A percentile compares a stretch with the other conserved stretches of the same genome.
Evolutionary conservation across 129 eudicot species (phyloP).

Genomic region (Flaveria robusta): DNA sequence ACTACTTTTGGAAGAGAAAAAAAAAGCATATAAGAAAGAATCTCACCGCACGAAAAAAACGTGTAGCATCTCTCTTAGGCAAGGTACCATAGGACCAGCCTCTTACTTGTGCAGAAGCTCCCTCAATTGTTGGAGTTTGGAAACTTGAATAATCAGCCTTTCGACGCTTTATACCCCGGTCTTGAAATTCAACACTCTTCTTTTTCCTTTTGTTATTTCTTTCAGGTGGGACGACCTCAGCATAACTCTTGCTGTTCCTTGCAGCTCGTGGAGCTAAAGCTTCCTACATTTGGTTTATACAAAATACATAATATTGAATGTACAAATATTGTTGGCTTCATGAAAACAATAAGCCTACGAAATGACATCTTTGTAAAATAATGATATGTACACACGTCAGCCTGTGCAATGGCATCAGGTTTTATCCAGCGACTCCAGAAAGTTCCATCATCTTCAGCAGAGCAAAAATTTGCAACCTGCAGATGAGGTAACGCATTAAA

Average conservation of each 20-base stretch:
- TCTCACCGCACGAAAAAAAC: conserved; percentile 85
- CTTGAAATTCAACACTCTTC: conserved; percentile 63
- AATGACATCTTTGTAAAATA: background rate
- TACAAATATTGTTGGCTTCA: conserved; percentile 14
- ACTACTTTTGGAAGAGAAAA: background rate
- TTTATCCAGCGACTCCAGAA: conserved; percentile 99
- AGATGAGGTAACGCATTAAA: conserved; percentile 25
- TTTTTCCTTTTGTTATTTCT: conserved; percentile 77
- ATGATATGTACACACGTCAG: conserved; percentile 54
- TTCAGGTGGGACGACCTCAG: conserved; percentile 64
- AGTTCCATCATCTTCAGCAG: conserved; percentile 94
- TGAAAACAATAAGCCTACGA: conserved; percentile 7
- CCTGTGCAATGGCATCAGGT: conserved; percentile 84
- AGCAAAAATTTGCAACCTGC: conserved; percentile 91
- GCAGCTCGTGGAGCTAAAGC: conserved; percentile 98
- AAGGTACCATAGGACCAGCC: conserved; percentile 93
- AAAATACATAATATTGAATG: conserved; percentile 3
- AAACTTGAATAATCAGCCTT: conserved; percentile 59
- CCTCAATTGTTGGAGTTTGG: conserved; percentile 77
- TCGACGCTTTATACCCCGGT: conserved; percentile 64
- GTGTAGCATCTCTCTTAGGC: conserved; percentile 97
- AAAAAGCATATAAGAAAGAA: conserved; percentile 1
- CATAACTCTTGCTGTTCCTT: conserved; percentile 83
- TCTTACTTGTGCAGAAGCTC: conserved; percentile 92
- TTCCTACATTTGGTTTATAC: conserved; percentile 45